Evolutionary conservation across 345 rosid genomes (phyloP), one percentile per base, ranked within the genome.

Genomic region (Orychophragmus violaceus): DNA sequence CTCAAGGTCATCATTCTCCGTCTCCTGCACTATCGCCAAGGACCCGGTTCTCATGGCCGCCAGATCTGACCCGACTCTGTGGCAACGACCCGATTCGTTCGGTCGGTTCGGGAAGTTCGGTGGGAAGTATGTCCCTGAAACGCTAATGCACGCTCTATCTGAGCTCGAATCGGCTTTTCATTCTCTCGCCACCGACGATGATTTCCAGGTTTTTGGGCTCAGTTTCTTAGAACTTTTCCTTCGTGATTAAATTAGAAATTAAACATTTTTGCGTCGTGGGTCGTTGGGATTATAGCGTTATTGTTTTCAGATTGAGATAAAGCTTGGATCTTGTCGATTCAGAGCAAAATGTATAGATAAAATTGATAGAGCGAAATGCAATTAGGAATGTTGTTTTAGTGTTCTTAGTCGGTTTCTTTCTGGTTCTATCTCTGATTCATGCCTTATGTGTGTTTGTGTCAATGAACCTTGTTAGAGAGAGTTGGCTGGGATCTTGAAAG

Each of bases 101-200:
- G 98, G 98, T 1, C 88, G 98, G 27, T 92, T 84, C 46, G 98
- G 98, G 6, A 82, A 79, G 74, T 89, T 84, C 59, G 97, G 98
- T 32, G 98, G 98, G 19, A 89, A 89, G 65, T 92, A 80, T 52
- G 98, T n/a, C n/a, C n/a, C n/a, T n/a, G n/a, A n/a, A n/a, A n/a
- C n/a, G n/a, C n/a, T n/a, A n/a, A n/a, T n/a, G n/a, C n/a, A n/a
- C n/a, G n/a, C n/a, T n/a, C n/a, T n/a, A n/a, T n/a, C n/a, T n/a
- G n/a, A n/a, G n/a, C n/a, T n/a, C n/a, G n/a, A n/a, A n/a, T n/a
- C n/a, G n/a, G n/a, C n/a, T n/a, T n/a, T n/a, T n/a, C n/a, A n/a
- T n/a, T n/a, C n/a, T n/a, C n/a, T n/a, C n/a, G n/a, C n/a, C n/a
- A n/a, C n/a, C n/a, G n/a, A n/a, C n/a, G n/a, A n/a, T 3, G 87